Conservation (phyloP, 1,139 yeast species). For the Saccharomyces hybrid region DNA sequence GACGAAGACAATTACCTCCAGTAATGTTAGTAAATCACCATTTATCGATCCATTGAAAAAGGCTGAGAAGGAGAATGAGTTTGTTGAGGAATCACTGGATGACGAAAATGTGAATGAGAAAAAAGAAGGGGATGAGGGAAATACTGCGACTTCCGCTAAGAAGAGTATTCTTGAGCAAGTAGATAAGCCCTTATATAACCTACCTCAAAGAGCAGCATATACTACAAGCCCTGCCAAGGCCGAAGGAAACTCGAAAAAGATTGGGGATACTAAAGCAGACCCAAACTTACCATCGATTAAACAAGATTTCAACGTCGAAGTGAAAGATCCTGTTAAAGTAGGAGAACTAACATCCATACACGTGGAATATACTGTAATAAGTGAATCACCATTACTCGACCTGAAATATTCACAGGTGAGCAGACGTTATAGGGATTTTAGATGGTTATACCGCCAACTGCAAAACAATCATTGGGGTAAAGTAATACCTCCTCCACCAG, state of each 20-base stretch:
- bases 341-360: conserved; percentile 88
- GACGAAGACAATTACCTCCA: background rate
- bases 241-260: background rate
- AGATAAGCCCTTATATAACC: conserved; percentile 22
- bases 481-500: conserved; percentile 95
- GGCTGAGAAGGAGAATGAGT: conserved; percentile 19
- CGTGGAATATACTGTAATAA: conserved; percentile 73
- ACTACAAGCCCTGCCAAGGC: conserved; percentile 1
- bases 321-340: conserved; percentile 86
- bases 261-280: background rate
- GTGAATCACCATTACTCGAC: conserved; percentile 36
- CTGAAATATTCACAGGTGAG: conserved; percentile 40
- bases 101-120: background rate
- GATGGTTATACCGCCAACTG: conserved; percentile 83
- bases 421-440: conserved; percentile 74
- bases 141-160: background rate
- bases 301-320: conserved; percentile 50
- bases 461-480: conserved; percentile 83
- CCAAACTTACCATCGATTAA: background rate
- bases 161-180: conserved; percentile 19
- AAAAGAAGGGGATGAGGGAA: background rate
- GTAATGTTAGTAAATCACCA: background rate
- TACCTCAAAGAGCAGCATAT: conserved; percentile 13
- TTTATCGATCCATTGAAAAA: conserved; percentile 24
- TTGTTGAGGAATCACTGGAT: conserved; percentile 21